Conservation (phyloP, 2,329 filamentous ascomycete species). For the Leptographium procerum region DNA sequence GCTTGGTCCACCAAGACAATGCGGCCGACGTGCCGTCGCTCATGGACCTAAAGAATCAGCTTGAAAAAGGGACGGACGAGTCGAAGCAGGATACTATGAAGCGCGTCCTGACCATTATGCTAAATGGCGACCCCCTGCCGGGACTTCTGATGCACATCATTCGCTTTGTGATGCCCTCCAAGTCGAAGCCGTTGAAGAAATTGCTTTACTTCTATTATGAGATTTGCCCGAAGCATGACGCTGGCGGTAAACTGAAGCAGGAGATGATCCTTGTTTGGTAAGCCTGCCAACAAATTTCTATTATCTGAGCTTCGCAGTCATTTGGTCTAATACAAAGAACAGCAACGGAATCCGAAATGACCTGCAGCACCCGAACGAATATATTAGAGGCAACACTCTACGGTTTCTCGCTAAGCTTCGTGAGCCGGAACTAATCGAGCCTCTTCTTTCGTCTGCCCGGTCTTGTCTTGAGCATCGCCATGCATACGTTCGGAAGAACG, state of each 20-base stretch:
- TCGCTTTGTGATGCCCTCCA: conserved; percentile 98
- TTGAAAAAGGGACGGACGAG: conserved; percentile 91
- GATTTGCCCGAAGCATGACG: conserved; percentile 92
- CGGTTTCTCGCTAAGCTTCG: conserved; percentile 95
- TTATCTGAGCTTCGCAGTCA: background rate
- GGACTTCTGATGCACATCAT: conserved; percentile 99
- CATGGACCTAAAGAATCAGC: conserved; percentile 82
- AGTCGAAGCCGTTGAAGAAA: conserved; percentile 94
- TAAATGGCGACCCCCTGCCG: conserved; percentile 94
- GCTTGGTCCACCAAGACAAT: conserved; percentile 96
- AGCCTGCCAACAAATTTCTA: conserved; percentile 14
- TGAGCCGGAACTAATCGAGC: conserved; percentile 92
- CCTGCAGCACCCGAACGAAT: conserved; percentile 94
- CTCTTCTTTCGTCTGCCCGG: conserved; percentile 82
- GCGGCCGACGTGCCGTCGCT: conserved; percentile 80
- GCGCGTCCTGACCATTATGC: conserved; percentile 91
- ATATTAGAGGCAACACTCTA: conserved; percentile 94
- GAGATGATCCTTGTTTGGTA: conserved; percentile 99
- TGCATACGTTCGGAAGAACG: conserved; percentile 96
- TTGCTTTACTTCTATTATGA: conserved; percentile 99
- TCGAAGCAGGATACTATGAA: conserved; percentile 93
- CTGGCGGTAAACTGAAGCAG: conserved; percentile 89
- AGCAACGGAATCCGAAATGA: conserved; percentile 98
- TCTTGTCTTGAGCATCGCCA: conserved; percentile 92
- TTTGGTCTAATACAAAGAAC: conserved; percentile 16